Evolutionary conservation across 2,329 filamentous ascomycete species (phyloP).

Genomic region (Knufia petricola): DNA sequence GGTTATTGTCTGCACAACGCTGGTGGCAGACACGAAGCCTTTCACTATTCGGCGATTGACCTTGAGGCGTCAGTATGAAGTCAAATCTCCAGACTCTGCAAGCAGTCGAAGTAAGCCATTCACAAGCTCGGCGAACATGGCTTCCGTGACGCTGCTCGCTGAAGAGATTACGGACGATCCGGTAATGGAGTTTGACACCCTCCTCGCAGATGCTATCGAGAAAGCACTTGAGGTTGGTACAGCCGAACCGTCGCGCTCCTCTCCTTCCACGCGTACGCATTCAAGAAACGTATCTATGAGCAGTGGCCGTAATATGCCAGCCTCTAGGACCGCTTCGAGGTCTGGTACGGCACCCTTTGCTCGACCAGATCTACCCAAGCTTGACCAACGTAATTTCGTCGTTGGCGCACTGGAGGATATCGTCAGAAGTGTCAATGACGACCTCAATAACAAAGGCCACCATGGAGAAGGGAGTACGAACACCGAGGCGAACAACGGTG

Average conservation of each 20-base stretch:
- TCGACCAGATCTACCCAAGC: slow-evolving; percentile 8
- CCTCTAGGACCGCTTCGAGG: slow-evolving; percentile 32
- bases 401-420: slow-evolving; percentile 49
- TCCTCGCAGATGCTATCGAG: slow-evolving; percentile 48
- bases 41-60: slow-evolving; percentile 48
- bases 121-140: background rate
- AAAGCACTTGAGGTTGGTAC: slow-evolving; percentile 33
- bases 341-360: slow-evolving; percentile 27
- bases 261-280: slow-evolving; percentile 12
- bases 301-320: slow-evolving; percentile 14
- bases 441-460: slow-evolving; percentile 34
- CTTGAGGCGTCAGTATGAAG: slow-evolving; percentile 38
- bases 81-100: background rate
- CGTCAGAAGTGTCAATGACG: slow-evolving; percentile 45
- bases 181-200: slow-evolving; percentile 50
- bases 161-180: slow-evolving; percentile 45
- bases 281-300: slow-evolving; percentile 18
- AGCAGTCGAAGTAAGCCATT: background rate
- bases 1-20: slow-evolving; percentile 48
- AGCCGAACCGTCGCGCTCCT: background rate
- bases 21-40: slow-evolving; percentile 46
- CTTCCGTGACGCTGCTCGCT: slow-evolving; percentile 24
- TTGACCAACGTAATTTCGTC: slow-evolving; percentile 45
- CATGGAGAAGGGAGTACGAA: slow-evolving; percentile 27
- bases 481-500: slow-evolving; percentile 23